Base-by-base conservation (phyloP, 768 basidiomycete species). In the Agrocybe praecox region DNA sequence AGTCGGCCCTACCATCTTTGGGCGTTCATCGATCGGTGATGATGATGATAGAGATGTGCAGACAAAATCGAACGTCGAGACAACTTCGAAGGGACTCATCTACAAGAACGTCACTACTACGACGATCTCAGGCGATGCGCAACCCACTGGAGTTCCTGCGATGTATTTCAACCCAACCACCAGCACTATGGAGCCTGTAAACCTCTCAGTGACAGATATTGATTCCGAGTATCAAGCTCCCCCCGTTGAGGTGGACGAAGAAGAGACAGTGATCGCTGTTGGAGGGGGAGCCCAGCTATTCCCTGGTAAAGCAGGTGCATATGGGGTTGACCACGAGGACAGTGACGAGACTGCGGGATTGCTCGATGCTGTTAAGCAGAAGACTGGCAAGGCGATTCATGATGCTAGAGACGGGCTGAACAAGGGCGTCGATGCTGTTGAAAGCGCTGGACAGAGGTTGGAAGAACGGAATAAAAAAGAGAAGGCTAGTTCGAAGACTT, bases 281-380 rank as follows among this genome's bases (percentile, higher is more conserved):
- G 75, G 76, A 5, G 67, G 57, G 22, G 73, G 72, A 14, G 57
- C 74, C 1, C 74, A 76, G 53, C 49, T 78, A 23, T 73, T 76
- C 61, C 67, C 72, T 1, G 67, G 68, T 6, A 69, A 73, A 55
- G 67, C 67, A 5, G 72, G 72, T 9, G 64, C 72, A 0, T 69
- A 71, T 51, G 69, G 62, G 8, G 62, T 53, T 23, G 66, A 48
- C 14, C 29, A 66, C 6, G 67, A 67, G 7, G 61, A 65, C 45
- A 67, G 57, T 19, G 63, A 36, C 56, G 66, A 50, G 57, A 60
- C 48, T 53, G 59, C 53, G 15, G 55, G 56, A 11, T 52, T 64
- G 2, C 56, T 65, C n/a, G 58, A 65, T 18, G 62, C 62, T 14
- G 53, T 67, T 2, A 57, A 57, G 42, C 65, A 65, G 12, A 55